A percentile compares a stretch with the other conserved stretches of the same genome.
Conservation (phyloP, 176 grass and related monocot species). For the Oryza meridionalis region DNA sequence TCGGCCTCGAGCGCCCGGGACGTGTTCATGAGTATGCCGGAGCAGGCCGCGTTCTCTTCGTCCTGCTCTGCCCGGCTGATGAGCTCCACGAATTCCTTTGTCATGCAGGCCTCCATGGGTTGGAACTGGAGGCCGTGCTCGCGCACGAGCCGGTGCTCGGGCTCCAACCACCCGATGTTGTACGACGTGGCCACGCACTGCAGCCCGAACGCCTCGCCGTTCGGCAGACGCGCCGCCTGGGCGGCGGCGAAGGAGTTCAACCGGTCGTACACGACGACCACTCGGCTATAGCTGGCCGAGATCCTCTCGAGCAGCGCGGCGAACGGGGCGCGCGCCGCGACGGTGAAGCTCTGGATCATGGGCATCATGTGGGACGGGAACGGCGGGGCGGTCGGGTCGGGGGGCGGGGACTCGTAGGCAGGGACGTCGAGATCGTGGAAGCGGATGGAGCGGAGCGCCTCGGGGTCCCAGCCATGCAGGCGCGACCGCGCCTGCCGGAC, state of each 20-base stretch:
- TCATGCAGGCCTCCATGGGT: slow-evolving; percentile 1
- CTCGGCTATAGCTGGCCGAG: slow-evolving; percentile 34
- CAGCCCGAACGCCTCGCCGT: slow-evolving; percentile 55
- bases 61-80: not conserved
- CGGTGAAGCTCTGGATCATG: slow-evolving; percentile 21
- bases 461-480: slow-evolving; percentile 35
- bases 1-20: slow-evolving; percentile 27
- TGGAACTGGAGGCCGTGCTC: not conserved
- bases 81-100: slow-evolving; percentile 19
- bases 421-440: slow-evolving; percentile 59
- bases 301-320: slow-evolving; percentile 25
- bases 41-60: too few relatives aligned
- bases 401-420: slow-evolving; percentile 40
- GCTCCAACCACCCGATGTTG: slow-evolving; percentile 32
- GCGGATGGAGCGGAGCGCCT: slow-evolving; percentile 9
- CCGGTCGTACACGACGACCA: slow-evolving; percentile 49
- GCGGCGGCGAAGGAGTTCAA: slow-evolving; percentile 32
- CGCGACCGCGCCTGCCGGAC: slow-evolving; percentile 51
- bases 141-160: slow-evolving; percentile 17
- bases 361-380: slow-evolving; percentile 62
- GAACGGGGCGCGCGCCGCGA: slow-evolving; percentile 38
- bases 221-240: slow-evolving; percentile 39
- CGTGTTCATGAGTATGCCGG: slow-evolving; percentile 25
- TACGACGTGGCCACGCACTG: slow-evolving; percentile 42
- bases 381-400: slow-evolving; percentile 27